phyloP scores from a whole-genome alignment of 1,284 basidiomycete genomes.

The Mycena sp. region DNA sequence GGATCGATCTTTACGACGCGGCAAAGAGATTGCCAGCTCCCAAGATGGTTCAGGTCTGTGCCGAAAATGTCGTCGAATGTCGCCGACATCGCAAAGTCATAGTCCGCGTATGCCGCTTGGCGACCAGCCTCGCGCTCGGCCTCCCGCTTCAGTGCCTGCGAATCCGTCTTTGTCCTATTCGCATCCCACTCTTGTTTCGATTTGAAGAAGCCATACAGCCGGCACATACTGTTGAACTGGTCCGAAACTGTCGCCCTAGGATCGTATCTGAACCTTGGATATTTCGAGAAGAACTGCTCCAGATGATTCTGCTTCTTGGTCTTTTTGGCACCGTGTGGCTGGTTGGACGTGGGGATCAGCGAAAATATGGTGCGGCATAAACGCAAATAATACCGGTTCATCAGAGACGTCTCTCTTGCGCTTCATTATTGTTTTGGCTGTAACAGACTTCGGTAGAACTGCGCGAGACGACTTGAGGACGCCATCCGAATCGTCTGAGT shows the following conservation, averaged over 20 bases:
- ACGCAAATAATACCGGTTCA: no score
- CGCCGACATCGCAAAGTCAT: neutral
- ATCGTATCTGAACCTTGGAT: conserved; percentile 8
- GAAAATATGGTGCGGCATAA: neutral
- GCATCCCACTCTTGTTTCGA: neutral
- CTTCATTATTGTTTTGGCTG: no score
- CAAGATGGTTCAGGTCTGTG: neutral
- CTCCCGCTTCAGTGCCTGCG: no score
- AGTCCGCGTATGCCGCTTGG: neutral
- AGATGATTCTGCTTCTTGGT: neutral
- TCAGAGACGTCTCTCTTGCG: no score
- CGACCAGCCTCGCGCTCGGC: no score
- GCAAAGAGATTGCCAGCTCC: conserved; percentile 12
- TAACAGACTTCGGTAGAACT: no score
- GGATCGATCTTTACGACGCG: neutral
- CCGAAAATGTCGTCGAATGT: conserved; percentile 14
- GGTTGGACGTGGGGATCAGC: neutral
- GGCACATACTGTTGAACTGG: conserved; percentile 3
- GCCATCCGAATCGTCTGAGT: no score
- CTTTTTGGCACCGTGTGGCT: neutral
- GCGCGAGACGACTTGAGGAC: no score
- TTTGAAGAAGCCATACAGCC: neutral
- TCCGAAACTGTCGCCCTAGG: neutral
- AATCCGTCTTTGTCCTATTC: neutral
- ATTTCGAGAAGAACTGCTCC: conserved; percentile 2